phyloP scores from a whole-genome alignment of 78 protist species.

The Tieghemostelium lacteum region DNA sequence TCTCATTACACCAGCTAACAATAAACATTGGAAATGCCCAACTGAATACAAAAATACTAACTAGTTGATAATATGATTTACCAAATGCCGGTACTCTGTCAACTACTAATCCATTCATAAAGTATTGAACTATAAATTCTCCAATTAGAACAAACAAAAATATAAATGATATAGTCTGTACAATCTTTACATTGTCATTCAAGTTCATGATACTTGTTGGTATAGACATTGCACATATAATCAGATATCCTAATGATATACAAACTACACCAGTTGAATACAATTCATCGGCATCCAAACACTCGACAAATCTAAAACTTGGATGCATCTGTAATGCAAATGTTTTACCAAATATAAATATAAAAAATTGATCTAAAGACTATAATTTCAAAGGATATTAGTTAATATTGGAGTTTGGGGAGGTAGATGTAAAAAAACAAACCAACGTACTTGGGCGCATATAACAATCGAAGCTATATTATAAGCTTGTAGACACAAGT shows the following conservation, averaged over 20 bases:
- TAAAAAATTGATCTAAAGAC: conserved; percentile 48
- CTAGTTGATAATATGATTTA: conserved; percentile 22
- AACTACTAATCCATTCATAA: conserved; percentile 15
- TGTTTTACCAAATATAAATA: conserved; percentile 37
- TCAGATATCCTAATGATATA: conserved; percentile 39
- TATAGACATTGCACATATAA: conserved; percentile 33
- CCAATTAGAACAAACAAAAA: conserved; percentile 36
- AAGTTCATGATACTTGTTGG: conserved; percentile 48
- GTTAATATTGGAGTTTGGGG: neutral
- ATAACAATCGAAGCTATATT: conserved; percentile 51
- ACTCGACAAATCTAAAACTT: neutral
- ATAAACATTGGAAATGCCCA: conserved; percentile 77
- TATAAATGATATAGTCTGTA: conserved; percentile 37
- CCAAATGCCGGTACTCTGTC: conserved; percentile 55
- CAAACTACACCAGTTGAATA: conserved; percentile 2
- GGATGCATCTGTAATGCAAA: conserved; percentile 22
- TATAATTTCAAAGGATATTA: neutral
- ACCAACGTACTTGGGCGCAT: conserved; percentile 35
- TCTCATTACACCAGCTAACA: conserved; percentile 45
- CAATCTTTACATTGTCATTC: conserved; percentile 58
- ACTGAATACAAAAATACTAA: conserved; percentile 46
- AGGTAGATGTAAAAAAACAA: too few species aligned
- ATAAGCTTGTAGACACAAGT: conserved; percentile 49
- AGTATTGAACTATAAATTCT: conserved; percentile 48
- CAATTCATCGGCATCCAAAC: neutral